Percentiles rank a stretch among this genome's conserved stretches.
These are phyloP conservation scores for Meyerozyma elateridarum DNA, from an alignment of 1,139 yeast genomes.

Conservation along the genomic window DNA sequence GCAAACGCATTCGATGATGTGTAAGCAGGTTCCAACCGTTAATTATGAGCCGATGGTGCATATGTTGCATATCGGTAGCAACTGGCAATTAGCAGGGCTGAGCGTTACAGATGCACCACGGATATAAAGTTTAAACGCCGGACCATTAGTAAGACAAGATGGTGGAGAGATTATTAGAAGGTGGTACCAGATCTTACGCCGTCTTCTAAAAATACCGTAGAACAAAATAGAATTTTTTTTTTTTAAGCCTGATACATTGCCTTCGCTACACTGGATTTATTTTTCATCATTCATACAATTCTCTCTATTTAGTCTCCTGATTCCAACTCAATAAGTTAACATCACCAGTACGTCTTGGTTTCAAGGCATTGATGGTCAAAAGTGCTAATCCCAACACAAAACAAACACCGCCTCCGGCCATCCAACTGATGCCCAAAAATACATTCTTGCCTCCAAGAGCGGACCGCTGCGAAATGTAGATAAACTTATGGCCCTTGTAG, in stretches of 20 bases:
- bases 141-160: no score
- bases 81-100: no score
- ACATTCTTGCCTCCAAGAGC: slow-evolving; percentile 88
- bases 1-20: background rate
- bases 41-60: no score
- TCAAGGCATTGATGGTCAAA: slow-evolving; percentile 54
- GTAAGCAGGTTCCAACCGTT: background rate
- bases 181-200: no score
- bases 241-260: background rate
- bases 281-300: slow-evolving; percentile 16
- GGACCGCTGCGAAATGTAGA: slow-evolving; percentile 78
- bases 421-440: slow-evolving; percentile 84
- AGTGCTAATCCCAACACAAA: slow-evolving; percentile 55
- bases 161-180: no score
- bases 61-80: no score
- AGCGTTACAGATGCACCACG: no score
- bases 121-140: no score
- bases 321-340: slow-evolving; percentile 72
- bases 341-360: slow-evolving; percentile 75
- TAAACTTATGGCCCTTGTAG: slow-evolving; percentile 76
- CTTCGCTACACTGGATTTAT: no score
- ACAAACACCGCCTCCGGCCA: slow-evolving; percentile 91
- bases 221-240: slow-evolving; percentile 1
- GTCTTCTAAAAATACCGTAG: no score
- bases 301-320: slow-evolving; percentile 23